Conservation (phyloP, 164 flowering plant genomes). For the Magnolia sinica region DNA sequence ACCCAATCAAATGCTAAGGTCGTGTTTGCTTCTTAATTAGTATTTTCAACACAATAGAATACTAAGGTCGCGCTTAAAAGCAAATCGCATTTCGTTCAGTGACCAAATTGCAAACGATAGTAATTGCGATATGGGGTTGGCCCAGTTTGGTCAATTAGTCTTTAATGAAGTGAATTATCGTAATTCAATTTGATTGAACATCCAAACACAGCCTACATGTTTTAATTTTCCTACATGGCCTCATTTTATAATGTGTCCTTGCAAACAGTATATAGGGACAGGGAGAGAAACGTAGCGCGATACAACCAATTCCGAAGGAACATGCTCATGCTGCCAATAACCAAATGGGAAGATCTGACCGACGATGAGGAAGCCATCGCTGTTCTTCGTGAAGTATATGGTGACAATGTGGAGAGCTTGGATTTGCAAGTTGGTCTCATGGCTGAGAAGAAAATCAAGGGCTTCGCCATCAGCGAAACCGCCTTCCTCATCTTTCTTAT, state of each 20-base stretch:
- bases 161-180: too few species aligned
- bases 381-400: constrained; percentile 34
- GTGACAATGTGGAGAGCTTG: constrained; percentile 35
- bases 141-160: not conserved
- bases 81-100: too few species aligned
- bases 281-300: constrained; percentile 43
- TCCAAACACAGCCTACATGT: too few species aligned
- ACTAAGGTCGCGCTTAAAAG: too few species aligned
- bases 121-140: too few species aligned
- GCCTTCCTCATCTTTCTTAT: constrained; percentile 37
- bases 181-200: not conserved
- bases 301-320: constrained; percentile 45
- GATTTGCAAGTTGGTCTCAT: constrained; percentile 38
- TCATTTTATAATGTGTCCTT: not conserved
- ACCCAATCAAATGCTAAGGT: too few species aligned
- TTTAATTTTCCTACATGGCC: not conserved
- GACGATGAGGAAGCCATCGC: constrained; percentile 30
- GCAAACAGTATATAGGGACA: constrained; percentile 39
- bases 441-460: constrained; percentile 47
- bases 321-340: constrained; percentile 32
- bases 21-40: too few species aligned
- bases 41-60: not conserved
- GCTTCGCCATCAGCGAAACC: constrained; percentile 47
- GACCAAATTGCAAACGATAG: too few species aligned
- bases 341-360: constrained; percentile 44